Base-by-base conservation (phyloP, 2,329 filamentous ascomycete species). In the Penicillium expansum region DNA sequence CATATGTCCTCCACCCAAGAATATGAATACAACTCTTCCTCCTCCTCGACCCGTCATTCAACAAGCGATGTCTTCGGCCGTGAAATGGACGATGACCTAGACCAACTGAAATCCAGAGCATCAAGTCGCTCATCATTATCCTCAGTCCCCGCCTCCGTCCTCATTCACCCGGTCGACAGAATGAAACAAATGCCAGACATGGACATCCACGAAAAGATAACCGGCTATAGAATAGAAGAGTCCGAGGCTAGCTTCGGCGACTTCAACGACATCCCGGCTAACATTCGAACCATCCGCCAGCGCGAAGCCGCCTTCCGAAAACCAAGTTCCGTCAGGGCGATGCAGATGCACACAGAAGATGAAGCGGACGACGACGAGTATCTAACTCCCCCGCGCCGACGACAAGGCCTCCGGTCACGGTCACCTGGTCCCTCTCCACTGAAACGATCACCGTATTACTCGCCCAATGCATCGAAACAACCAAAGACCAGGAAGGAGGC, bases 401-500 rank as follows among this genome's bases (percentile, higher is more conserved):
- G 69, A 14, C 57, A 61, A 3, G 68, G 65, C 8, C 69, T 71
- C 42, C 66, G 70, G 0, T 76, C 74, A 2, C 66, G 71, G 1
- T 76, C 74, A 3, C 62, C 68, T 2, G 67, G 68, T 10, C 69
- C 70, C 1, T 70, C 72, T 2, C 67, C 69, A 10, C 37, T 69
- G 20, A 73, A 69, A 55, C 63, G 69, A 38, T 73, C 72, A 6
- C 70, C 69, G 3, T 72, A 71, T 43, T 72, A 74, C 48, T 74
- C 72, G 1, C 66, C 72, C 1, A 68, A 65, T 32, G 61, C 62
- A 6, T 60, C 68, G 0, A 56, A 62, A 6, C 63, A 69, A 29
- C 64, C 69, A 13, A 80, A 70, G 47, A 54, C 69, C 2, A 74
- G 73, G 58, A 76, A 75, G 51, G 80, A 83, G 58, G 79, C 79